Evolutionary conservation across 129 eudicot genomes (phyloP), one percentile per base, ranked within the genome.

Genomic region (Centaurea solstitialis): DNA sequence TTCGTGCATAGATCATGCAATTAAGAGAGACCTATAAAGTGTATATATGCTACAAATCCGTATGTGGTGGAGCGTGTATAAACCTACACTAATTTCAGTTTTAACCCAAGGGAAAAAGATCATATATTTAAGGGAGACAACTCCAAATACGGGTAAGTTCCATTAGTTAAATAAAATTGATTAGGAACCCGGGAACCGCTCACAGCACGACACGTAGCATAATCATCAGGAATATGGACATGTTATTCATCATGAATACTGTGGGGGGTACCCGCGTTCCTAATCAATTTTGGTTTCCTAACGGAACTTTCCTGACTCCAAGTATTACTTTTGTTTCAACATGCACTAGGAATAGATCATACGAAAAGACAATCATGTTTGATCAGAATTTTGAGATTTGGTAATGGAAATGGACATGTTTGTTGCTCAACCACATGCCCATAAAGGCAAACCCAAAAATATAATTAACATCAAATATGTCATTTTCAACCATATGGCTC

Each of bases 401-500:
- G 68, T 64, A 21, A 64, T 12, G 30, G 68, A 64, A 7, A 10
- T 64, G 68, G 30, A 64, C 68, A 64, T 9, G 68, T 21, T 64
- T 64, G 68, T 20, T 8, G 68, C 68, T 21, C 68, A 21, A 64
- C 68, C 68, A 64, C 68, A 64, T 64, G 12, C 30, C 28, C 30
- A 64, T 13, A 64, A 64, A 64, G 68, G 15, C 13, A 10, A n/a
- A 53, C 11, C 11, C 28, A 4, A 17, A 9, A 5, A 64, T n/a
- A 65, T 73, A n/a, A 41, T 35, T 30, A 18, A 66, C 39, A 81
- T 81, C 65, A 17, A 28, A 74, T 47, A 8, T 74, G 66, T 47
- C 41, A 64, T 64, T 35, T 61, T 11, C 21, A 18, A 13, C 59
- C 76, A 70, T 10, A 64, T 64, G 68, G 30, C 13, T 64, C 15